These are phyloP conservation scores for Penicillium sclerotiorum DNA, from an alignment of 2,329 filamentous ascomycete genomes.

Conservation along the genomic window DNA sequence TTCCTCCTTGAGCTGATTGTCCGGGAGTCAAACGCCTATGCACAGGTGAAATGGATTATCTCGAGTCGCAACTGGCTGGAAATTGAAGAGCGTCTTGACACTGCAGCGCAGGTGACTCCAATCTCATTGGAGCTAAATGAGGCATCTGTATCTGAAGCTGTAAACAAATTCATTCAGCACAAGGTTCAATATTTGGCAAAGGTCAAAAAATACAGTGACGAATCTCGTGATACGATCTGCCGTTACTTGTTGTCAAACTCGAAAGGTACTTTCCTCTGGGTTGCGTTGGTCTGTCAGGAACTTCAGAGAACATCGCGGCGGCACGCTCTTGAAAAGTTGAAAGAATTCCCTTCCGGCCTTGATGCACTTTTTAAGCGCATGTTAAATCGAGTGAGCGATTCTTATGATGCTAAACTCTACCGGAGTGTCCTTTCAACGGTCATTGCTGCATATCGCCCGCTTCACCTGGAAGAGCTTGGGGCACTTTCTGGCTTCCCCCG, in stretches of 20 bases:
- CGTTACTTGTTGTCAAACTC: conserved; percentile 22
- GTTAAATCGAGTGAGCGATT: conserved; percentile 17
- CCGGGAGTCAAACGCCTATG: conserved; percentile 15
- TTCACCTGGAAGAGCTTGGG: conserved; percentile 40
- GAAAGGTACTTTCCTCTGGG: conserved; percentile 16
- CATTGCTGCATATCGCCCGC: conserved; percentile 29
- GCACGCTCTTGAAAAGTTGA: conserved; percentile 3
- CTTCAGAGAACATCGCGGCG: conserved; percentile 16
- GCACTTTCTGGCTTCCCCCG: conserved; percentile 1
- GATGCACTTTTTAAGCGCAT: conserved; percentile 27
- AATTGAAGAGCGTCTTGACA: conserved; percentile 38
- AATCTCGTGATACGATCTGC: conserved; percentile 14
- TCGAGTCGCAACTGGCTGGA: conserved; percentile 48
- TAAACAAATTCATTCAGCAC: conserved; percentile 24
- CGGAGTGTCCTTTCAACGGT: background rate
- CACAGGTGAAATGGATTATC: conserved; percentile 46
- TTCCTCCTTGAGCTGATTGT: conserved; percentile 43
- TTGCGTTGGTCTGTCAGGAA: conserved; percentile 38
- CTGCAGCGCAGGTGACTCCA: background rate
- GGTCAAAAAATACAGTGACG: conserved; percentile 27
- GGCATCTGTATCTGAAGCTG: conserved; percentile 17
- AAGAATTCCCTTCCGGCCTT: conserved; percentile 12
- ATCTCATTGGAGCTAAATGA: conserved; percentile 32
- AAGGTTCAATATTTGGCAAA: conserved; percentile 25
- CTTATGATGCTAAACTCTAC: conserved; percentile 40